These are phyloP conservation scores for Lodderomyces pseudojiufengensis DNA, from an alignment of 1,139 yeast species.

Conservation along the genomic window DNA sequence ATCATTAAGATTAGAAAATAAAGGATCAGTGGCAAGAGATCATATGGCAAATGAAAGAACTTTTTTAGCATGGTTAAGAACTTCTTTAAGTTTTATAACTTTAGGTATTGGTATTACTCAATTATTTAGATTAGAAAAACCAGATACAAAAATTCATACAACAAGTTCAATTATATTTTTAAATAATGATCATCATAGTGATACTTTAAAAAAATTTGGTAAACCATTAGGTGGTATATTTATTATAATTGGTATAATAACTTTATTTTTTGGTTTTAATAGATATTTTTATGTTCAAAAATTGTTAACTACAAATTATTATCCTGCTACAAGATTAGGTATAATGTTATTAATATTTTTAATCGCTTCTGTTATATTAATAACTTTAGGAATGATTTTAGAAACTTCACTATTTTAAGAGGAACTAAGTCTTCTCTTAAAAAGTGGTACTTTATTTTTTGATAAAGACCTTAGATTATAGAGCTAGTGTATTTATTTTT, in stretches of 20 bases:
- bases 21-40: slow-evolving; percentile 48
- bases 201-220: slow-evolving; percentile 23
- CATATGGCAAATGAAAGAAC: slow-evolving; percentile 77
- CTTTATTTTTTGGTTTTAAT: slow-evolving; percentile 30
- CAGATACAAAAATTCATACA: slow-evolving; percentile 17
- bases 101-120: slow-evolving; percentile 44
- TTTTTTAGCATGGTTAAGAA: slow-evolving; percentile 71
- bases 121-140: slow-evolving; percentile 32
- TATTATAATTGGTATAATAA: slow-evolving; percentile 32
- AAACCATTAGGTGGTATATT: slow-evolving; percentile 37
- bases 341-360: slow-evolving; percentile 19
- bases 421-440: too few relatives aligned
- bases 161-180: slow-evolving; percentile 13
- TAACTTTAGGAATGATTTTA: slow-evolving; percentile 23
- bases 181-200: slow-evolving; percentile 7
- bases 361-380: slow-evolving; percentile 20
- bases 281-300: slow-evolving; percentile 36
- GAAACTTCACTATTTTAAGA: slow-evolving; percentile 9
- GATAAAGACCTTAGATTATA: too few relatives aligned
- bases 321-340: slow-evolving; percentile 30
- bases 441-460: too few relatives aligned
- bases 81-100: slow-evolving; percentile 44
- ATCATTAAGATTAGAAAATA: slow-evolving; percentile 39
- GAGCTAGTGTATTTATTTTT: too few relatives aligned
- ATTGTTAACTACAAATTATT: slow-evolving; percentile 22